Evolutionary conservation across 345 rosid genomes (phyloP).

Genomic region (Combretum micranthum): DNA sequence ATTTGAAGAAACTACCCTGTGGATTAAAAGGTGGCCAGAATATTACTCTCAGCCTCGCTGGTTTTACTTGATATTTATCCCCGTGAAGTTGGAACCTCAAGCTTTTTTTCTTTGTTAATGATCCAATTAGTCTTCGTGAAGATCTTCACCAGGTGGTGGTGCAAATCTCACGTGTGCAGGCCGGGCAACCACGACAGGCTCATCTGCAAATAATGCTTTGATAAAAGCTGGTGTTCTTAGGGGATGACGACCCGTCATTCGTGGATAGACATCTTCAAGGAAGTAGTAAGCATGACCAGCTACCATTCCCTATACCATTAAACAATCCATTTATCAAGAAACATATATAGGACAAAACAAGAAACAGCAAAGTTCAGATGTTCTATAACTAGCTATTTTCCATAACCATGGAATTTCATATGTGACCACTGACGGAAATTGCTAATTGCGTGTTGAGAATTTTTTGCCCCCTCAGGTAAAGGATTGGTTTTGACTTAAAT

Average conservation of each 20-base stretch:
- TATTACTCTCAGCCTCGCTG: background rate
- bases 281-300: slow-evolving; percentile 99
- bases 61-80: background rate
- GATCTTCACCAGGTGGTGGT: slow-evolving; percentile 58
- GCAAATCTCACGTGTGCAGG: slow-evolving; percentile 80
- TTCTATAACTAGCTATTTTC: too few relatives aligned
- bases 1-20: background rate
- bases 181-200: slow-evolving; percentile 64
- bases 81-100: background rate
- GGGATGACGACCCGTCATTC: slow-evolving; percentile 77
- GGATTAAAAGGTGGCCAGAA: background rate
- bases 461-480: too few relatives aligned
- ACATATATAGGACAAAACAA: background rate
- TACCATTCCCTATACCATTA: slow-evolving; percentile 77
- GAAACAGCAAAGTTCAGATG: background rate
- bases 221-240: slow-evolving; percentile 75
- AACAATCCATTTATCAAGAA: background rate
- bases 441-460: too few relatives aligned
- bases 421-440: too few relatives aligned
- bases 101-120: background rate
- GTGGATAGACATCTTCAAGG: slow-evolving; percentile 86
- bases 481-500: too few relatives aligned
- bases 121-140: slow-evolving; percentile 49
- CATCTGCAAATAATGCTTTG: slow-evolving; percentile 79
- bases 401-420: too few relatives aligned